These are phyloP conservation scores for Plasmodium relictum DNA, from an alignment of 169 alveolate species.

Conservation along the genomic window DNA sequence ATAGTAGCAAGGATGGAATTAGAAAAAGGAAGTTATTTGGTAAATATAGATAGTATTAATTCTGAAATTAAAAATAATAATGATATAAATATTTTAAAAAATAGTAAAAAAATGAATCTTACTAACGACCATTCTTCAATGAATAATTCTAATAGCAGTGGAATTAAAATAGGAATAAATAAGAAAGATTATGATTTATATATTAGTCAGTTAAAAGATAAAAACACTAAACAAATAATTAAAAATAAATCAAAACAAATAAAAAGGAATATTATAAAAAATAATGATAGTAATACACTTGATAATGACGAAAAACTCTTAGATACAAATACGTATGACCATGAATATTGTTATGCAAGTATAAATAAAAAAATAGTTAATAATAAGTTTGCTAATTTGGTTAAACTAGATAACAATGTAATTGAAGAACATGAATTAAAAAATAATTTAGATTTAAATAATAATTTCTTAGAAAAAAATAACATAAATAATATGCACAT, in stretches of 20 bases:
- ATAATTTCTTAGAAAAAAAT: not conserved
- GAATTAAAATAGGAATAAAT: conserved; percentile 63
- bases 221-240: not conserved
- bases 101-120: not conserved
- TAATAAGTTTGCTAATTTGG: not conserved
- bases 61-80: not conserved
- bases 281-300: not conserved
- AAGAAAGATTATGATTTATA: conserved; percentile 61
- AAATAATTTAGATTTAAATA: not conserved
- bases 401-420: not conserved
- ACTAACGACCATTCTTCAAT: not conserved
- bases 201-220: conserved; percentile 64
- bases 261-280: not conserved
- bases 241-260: not conserved
- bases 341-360: not conserved
- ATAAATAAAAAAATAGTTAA: not conserved
- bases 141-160: conserved; percentile 7
- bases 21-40: not conserved
- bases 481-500: not conserved
- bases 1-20: not conserved
- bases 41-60: not conserved
- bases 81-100: not conserved
- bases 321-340: not conserved
- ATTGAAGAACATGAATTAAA: not conserved
- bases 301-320: not conserved